Conservation (phyloP, 176 grass and related monocot species). For the Eragrostis nindensis region DNA sequence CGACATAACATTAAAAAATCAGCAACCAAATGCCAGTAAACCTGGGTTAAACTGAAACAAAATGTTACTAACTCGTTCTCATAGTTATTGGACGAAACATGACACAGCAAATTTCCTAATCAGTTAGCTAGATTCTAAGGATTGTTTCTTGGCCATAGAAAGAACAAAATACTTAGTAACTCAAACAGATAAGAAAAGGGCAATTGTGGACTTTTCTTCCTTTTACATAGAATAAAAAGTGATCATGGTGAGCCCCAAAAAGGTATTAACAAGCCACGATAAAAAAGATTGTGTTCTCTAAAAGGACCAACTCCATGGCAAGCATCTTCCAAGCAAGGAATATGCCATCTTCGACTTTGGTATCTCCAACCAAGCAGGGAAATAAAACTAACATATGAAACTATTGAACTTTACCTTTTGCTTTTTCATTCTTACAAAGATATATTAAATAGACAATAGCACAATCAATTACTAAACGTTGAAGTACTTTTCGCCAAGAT, state of each 20-base stretch:
- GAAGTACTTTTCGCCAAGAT: slow-evolving; percentile 26
- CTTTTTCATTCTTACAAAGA: neutral
- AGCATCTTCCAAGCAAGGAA: neutral
- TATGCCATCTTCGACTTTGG: neutral
- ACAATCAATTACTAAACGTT: slow-evolving; percentile 17
- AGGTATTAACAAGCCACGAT: neutral
- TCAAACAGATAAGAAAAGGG: neutral
- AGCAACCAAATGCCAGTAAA: neutral
- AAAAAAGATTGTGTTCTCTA: neutral
- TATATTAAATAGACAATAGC: slow-evolving; percentile 13
- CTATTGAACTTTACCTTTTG: neutral
- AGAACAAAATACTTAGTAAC: neutral
- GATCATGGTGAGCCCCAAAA: neutral
- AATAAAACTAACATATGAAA: neutral
- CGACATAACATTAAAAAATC: neutral
- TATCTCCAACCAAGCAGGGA: neutral
- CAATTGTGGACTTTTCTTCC: neutral
- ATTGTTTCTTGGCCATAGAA: neutral
- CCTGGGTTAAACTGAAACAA: slow-evolving; percentile 21
- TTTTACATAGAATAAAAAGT: neutral
- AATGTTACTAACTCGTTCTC: neutral
- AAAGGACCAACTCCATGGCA: neutral
- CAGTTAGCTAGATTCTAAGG: neutral
- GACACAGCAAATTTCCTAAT: neutral
- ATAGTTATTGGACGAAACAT: neutral